Percentiles rank a stretch among this genome's conserved stretches.
Conservation (phyloP, 352 stramenopile genomes). For the Phytopythium montanum region DNA sequence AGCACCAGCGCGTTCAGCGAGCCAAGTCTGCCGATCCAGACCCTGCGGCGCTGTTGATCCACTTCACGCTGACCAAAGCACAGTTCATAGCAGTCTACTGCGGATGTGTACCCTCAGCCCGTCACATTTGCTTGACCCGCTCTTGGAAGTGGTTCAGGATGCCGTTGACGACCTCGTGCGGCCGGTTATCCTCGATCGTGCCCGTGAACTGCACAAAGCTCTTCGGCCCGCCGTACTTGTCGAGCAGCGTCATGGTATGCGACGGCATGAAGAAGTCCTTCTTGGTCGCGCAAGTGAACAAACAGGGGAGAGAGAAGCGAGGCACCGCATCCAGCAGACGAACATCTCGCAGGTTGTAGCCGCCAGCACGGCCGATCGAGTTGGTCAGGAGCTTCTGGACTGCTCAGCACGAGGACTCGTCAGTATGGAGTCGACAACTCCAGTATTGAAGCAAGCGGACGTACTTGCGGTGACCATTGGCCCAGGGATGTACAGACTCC, state of each 20-base stretch:
- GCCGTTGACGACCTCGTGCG: slow-evolving; percentile 36
- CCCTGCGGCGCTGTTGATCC: slow-evolving; percentile 13
- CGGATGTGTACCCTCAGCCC: no score
- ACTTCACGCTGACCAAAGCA: no score
- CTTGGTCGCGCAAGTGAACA: slow-evolving; percentile 67
- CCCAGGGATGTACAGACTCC: slow-evolving; percentile 53
- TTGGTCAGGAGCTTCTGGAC: slow-evolving; percentile 65
- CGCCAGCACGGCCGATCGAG: slow-evolving; percentile 60
- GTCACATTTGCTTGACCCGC: slow-evolving; percentile 9
- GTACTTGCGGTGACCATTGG: slow-evolving; percentile 50
- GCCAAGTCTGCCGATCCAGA: slow-evolving; percentile 19
- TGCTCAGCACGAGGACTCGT: background rate
- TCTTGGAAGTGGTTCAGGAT: slow-evolving; percentile 36
- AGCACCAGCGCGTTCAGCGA: slow-evolving; percentile 16
- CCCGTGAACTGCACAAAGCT: slow-evolving; percentile 51
- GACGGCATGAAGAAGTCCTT: slow-evolving; percentile 72
- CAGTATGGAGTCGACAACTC: background rate
- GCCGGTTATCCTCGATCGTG: slow-evolving; percentile 60
- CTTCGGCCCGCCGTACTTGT: slow-evolving; percentile 60
- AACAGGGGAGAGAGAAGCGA: slow-evolving; percentile 41
- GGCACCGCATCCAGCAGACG: slow-evolving; percentile 38
- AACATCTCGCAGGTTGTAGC: slow-evolving; percentile 54
- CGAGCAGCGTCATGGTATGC: slow-evolving; percentile 46
- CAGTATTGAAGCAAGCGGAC: background rate
- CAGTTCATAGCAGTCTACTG: no score